Evolutionary conservation across 257 asterid species (phyloP), one percentile per base, ranked within the genome.

Genomic region (Penstemon newberryi): DNA sequence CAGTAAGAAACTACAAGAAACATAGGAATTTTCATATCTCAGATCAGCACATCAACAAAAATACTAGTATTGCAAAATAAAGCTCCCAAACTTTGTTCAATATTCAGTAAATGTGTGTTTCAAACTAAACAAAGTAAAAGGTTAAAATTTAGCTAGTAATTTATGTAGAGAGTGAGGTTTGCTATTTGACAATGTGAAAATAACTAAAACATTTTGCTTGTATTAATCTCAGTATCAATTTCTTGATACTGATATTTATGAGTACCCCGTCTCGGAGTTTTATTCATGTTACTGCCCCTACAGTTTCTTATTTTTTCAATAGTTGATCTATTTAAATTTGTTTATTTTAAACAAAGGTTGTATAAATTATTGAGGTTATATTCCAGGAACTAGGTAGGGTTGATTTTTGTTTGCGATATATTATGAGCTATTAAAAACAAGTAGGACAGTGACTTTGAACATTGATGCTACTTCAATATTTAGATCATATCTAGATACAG

Each of bases 191-290:
- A 12, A 41, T 19, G 12, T 46, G 52, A n/a, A 42, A 64, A 63
- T 60, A 11, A 38, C 42, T 39, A 53, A 63, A 65, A 56, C 60
- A 9, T 47, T 38, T 67, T 25, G 33, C 59, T 10, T 67, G 59
- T 51, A 51, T 51, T 53, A 25, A 25, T 25, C 33, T 1, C 3
- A 56, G 54, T 33, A 10, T 8, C 62, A 53, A 5, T 43, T 42
- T 42, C 36, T 25, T 61, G 7, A 3, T 43, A 52, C 51, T 42
- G 53, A 44, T 25, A 52, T 70, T 61, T 25, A 8, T 51, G 18
- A 6, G 18, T 25, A 25, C 12, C 9, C 4, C 8, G 39, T 39
- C 25, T 18, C 15, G 56, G 46, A 38, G 33, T 59, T 49, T 4
- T 19, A 52, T 3, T 15, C 18, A 15, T 15, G 18, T 15, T 15